Evolutionary conservation across 2,329 filamentous ascomycete species (phyloP).

Genomic region (Samsoniella hepiali): DNA sequence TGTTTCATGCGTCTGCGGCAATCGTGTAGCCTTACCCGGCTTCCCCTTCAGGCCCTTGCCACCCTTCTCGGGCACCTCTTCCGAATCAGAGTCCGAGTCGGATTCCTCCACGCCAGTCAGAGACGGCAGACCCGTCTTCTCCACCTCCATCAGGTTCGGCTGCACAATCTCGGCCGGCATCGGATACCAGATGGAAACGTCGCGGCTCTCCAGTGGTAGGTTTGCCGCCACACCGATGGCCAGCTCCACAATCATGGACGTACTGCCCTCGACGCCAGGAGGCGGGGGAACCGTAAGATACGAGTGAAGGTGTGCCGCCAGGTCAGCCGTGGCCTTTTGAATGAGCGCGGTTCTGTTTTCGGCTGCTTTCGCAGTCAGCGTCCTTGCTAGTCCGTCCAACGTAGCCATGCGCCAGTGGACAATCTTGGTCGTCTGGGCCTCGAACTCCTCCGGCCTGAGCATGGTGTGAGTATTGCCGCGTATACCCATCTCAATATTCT

Average conservation of each 20-base stretch:
- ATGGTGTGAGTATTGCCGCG: slow-evolving; percentile 70
- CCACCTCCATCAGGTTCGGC: slow-evolving; percentile 78
- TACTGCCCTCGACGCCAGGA: slow-evolving; percentile 78
- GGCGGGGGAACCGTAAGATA: slow-evolving; percentile 75
- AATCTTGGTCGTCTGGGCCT: slow-evolving; percentile 81
- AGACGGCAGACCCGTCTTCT: slow-evolving; percentile 66
- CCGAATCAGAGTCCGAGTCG: slow-evolving; percentile 32
- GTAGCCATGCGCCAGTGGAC: slow-evolving; percentile 93
- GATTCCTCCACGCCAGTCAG: slow-evolving; percentile 47
- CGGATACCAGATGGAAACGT: slow-evolving; percentile 84
- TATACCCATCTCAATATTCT: slow-evolving; percentile 84
- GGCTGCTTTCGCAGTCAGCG: slow-evolving; percentile 60
- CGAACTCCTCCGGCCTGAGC: slow-evolving; percentile 80
- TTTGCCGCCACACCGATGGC: slow-evolving; percentile 83
- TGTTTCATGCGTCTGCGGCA: slow-evolving; percentile 8
- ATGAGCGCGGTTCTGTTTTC: slow-evolving; percentile 68
- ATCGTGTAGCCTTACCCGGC: slow-evolving; percentile 35
- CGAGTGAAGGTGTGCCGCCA: slow-evolving; percentile 67
- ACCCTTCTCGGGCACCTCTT: slow-evolving; percentile 42
- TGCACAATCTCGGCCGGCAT: slow-evolving; percentile 70
- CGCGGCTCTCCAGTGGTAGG: slow-evolving; percentile 83
- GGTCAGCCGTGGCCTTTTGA: slow-evolving; percentile 63
- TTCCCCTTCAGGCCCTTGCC: slow-evolving; percentile 42
- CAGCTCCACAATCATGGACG: slow-evolving; percentile 89
- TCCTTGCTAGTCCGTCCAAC: slow-evolving; percentile 78